Evolutionary conservation across 495 filamentous ascomycete genomes (phyloP), one percentile per base, ranked within the genome.

Genomic region (Gamarada debralockiae): DNA sequence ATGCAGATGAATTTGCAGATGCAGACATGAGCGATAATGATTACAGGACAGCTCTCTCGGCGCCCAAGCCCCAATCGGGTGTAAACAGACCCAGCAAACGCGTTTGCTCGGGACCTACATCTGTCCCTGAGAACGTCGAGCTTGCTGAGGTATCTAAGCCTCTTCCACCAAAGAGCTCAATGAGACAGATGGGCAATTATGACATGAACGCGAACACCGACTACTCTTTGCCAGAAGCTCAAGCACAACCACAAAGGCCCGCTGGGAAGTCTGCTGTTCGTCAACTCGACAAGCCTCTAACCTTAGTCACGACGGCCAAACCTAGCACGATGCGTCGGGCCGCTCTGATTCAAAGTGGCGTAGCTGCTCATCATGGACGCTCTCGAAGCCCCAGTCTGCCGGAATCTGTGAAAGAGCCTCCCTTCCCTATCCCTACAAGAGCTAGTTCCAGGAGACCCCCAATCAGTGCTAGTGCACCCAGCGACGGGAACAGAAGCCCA

Each of bases 361-460:
- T 89, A 38, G 78, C 77, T 41, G 82, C 82, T 5, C 89, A 95
- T 58, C 75, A 83, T 52, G 71, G 69, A 40, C 84, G 87, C 27
- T 70, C 82, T 7, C 78, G 86, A 33, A 96, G 85, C 63, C 87
- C 90, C 1, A 95, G 90, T 56, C 71, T 90, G 22, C 81, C 56
- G 73, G 87, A 76, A 57, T 74, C 58, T 18, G 55, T 57, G 4
- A 60, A 57, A 65, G 77, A 80, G 53, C 89, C 89, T 20, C 89
- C 90, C 7, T 96, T 96, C 73, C 91, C 95, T 0, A 92, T 98
- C 8, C 93, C 93, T 3, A 87, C 84, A 10, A 78, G 93, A 48
- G 83, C 88, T 15, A 97, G 92, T 64, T 97, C 93, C 2, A 81
- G 90, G 56, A 86, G 87, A 59, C 76, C 85, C 29, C 81, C 84